Evolutionary conservation across 495 filamentous ascomycete species (phyloP).

Genomic region (Xylaria flabelliformis): DNA sequence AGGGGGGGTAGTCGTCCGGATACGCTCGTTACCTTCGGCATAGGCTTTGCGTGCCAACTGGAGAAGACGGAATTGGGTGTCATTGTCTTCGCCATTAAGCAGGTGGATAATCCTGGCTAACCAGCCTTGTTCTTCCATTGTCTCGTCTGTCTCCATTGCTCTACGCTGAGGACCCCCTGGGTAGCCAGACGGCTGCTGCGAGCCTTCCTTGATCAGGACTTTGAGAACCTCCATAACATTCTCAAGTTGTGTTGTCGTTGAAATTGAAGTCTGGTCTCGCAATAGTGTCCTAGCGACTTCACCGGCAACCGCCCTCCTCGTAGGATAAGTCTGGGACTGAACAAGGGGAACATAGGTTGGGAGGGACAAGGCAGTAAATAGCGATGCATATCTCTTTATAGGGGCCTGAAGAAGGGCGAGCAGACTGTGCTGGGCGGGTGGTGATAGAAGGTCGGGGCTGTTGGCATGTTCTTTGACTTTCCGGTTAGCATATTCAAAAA

Average conservation of each 20-base stretch:
- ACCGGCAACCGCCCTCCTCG: constrained; percentile 85
- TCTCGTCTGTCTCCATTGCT: constrained; percentile 83
- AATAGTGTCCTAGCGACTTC: constrained; percentile 82
- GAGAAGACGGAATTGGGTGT: constrained; percentile 92
- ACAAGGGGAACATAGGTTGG: constrained; percentile 90
- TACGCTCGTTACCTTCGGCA: constrained; percentile 90
- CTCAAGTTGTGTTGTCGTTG: constrained; percentile 78
- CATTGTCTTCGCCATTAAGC: constrained; percentile 81
- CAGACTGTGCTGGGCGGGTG: constrained; percentile 84
- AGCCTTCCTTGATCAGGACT: constrained; percentile 91
- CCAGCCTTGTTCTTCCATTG: constrained; percentile 96
- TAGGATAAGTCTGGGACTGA: constrained; percentile 91
- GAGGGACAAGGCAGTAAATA: constrained; percentile 91
- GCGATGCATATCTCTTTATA: constrained; percentile 84
- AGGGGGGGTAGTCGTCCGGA: constrained; percentile 93
- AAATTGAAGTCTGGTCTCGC: constrained; percentile 78
- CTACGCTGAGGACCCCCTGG: constrained; percentile 80
- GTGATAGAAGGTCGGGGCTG: constrained; percentile 91
- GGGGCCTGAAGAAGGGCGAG: constrained; percentile 87
- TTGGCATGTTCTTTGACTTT: constrained; percentile 91
- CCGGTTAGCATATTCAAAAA: constrained; percentile 84
- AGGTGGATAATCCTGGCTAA: constrained; percentile 90
- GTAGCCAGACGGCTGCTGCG: constrained; percentile 82
- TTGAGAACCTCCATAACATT: constrained; percentile 86
- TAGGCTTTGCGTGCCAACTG: constrained; percentile 89